Conservation (phyloP, 306 rosid genomes). For the Trichosanthes truncata region DNA sequence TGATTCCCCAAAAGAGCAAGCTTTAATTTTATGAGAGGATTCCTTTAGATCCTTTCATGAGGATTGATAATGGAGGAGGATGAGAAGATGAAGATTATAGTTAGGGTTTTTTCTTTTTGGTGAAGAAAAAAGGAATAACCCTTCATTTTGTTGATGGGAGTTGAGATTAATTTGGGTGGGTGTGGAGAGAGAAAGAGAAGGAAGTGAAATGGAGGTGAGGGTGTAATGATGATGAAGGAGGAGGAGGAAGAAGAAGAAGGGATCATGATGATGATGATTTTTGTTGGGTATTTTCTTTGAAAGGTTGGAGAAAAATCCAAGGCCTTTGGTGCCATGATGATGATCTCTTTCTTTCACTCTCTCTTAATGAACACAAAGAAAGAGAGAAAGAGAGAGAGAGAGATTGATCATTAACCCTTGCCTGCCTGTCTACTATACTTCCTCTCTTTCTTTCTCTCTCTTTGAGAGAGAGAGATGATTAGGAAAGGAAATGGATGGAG, state of each 20-base stretch:
- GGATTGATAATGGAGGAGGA: no score
- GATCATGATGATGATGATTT: conserved; percentile 53
- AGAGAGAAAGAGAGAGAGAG: conserved; percentile 13
- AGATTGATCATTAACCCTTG: conserved; percentile 5
- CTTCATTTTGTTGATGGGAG: not conserved
- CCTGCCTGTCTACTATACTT: not conserved
- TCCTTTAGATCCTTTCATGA: conserved; percentile 9
- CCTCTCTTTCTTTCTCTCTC: conserved; percentile 14
- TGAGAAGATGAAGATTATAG: not conserved
- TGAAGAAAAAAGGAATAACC: not conserved
- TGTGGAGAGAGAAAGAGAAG: conserved; percentile 18
- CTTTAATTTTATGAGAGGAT: conserved; percentile 22
- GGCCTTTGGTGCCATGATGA: conserved; percentile 34
- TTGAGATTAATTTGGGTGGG: conserved; percentile 4
- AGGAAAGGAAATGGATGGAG: not conserved
- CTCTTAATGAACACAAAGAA: not conserved
- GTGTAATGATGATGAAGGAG: conserved; percentile 52
- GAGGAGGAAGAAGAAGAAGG: conserved; percentile 26
- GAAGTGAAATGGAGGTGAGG: conserved; percentile 28
- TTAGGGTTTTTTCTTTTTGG: conserved; percentile 33
- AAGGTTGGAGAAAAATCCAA: conserved; percentile 62
- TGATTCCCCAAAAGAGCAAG: conserved; percentile 70
- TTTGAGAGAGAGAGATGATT: conserved; percentile 20
- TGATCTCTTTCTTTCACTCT: conserved; percentile 5
- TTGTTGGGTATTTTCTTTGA: conserved; percentile 50